Base-by-base conservation (phyloP, 2,329 filamentous ascomycete species). In the Zarea fungicola region DNA sequence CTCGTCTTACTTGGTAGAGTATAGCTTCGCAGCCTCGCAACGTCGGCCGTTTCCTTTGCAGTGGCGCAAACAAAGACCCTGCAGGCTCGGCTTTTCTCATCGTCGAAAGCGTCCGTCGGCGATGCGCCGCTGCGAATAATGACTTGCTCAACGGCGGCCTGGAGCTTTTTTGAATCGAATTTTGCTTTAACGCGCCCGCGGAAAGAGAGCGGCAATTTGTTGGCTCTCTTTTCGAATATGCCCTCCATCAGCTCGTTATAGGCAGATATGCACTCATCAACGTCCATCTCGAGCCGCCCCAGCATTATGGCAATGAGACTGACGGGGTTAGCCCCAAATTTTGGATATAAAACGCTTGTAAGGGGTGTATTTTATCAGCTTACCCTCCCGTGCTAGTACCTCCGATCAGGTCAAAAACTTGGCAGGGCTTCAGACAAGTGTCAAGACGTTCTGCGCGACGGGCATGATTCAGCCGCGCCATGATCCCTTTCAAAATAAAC, bases 221-320 rank as follows among this genome's bases (percentile, higher is more conserved):
- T 32, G 16, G 67, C 19, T 29, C 29, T 26, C 16, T 22, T 36
- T 25, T 32, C 35, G 23, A 48, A 40, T 5, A 48, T 35, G 23
- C 18, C 32, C 23, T 40, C 40, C 44, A 48, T 48, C 16, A 43
- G 21, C 44, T 51, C 40, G 18, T 43, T 43, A 7, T 49, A 51
- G 11, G 49, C 62, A 18, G 60, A 49, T n/a, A 70, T 68, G 49
- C 65, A 67, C n/a, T 71, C 61, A 9, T 65, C 56, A 28, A 71
- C 54, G 16, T 56, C 61, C 63, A 73, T 68, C 14, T 31, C 29
- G 18, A 74, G 58, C 3, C 66, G 62, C n/a, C 68, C 68, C 7
- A 73, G 62, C 65, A 75, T 71, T 21, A 74, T 62, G 4, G 69
- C 69, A 26, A 73, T 69, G 4, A 73, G 54, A 1, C 63, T 43